phyloP scores from a whole-genome alignment of 805 yeast species.

The Candida krabiensis region DNA sequence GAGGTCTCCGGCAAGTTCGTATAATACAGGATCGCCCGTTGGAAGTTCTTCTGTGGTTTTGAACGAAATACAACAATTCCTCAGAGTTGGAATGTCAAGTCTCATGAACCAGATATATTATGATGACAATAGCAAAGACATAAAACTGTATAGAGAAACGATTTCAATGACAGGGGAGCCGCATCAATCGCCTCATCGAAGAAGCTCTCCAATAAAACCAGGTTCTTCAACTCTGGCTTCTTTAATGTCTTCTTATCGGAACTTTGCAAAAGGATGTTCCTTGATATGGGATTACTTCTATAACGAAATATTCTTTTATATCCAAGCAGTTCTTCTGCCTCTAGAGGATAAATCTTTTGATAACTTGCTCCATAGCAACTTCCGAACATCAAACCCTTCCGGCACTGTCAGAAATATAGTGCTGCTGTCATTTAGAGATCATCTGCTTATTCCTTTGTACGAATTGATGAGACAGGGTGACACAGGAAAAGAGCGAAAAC shows the following conservation, averaged over 20 bases:
- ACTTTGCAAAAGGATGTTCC: slow-evolving; percentile 37
- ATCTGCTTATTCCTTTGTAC: slow-evolving; percentile 52
- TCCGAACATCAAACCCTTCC: slow-evolving; percentile 1
- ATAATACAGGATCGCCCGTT: slow-evolving; percentile 18
- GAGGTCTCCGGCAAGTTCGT: slow-evolving; percentile 20
- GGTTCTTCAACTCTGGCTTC: slow-evolving; percentile 10
- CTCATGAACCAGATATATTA: slow-evolving; percentile 25
- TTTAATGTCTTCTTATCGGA: slow-evolving; percentile 13
- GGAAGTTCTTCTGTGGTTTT: slow-evolving; percentile 36
- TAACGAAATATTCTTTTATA: slow-evolving; percentile 52
- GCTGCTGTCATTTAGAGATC: slow-evolving; percentile 50
- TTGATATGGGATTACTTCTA: slow-evolving; percentile 59
- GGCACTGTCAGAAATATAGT: slow-evolving; percentile 40
- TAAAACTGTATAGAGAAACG: slow-evolving; percentile 33
- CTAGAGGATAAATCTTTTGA: slow-evolving; percentile 41
- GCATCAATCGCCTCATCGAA: slow-evolving; percentile 2
- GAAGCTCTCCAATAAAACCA: slow-evolving; percentile 33
- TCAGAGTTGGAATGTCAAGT: slow-evolving; percentile 40
- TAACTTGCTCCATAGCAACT: not conserved
- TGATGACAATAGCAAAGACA: slow-evolving; percentile 28
- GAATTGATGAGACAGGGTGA: slow-evolving; percentile 39
- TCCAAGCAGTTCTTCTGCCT: slow-evolving; percentile 63
- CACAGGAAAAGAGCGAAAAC: slow-evolving; percentile 20
- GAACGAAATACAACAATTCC: slow-evolving; percentile 45
- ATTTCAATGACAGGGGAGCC: not conserved